A percentile compares a stretch with the other conserved stretches of the same genome.
Conservation (phyloP, 2,329 filamentous ascomycete genomes). For the Thielaviopsis populi region DNA sequence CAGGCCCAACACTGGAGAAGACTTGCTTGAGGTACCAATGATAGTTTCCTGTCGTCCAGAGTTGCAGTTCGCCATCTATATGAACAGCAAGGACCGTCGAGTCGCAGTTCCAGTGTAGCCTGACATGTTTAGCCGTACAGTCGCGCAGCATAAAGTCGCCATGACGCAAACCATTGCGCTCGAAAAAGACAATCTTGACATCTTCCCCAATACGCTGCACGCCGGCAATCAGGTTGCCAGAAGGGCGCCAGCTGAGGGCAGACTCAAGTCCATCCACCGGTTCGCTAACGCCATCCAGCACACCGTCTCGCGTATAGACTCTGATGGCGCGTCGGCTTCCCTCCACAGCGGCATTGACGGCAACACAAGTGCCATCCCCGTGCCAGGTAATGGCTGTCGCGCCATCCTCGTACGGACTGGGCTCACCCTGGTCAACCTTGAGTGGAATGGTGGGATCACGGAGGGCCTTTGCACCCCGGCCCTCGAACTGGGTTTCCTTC, state of each 20-base stretch:
- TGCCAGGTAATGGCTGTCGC: constrained; percentile 72
- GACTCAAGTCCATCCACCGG: constrained; percentile 85
- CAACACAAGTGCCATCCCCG: constrained; percentile 82
- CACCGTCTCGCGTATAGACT: constrained; percentile 79
- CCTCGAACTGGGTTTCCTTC: constrained; percentile 94
- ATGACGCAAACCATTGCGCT: constrained; percentile 92
- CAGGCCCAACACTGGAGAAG: constrained; percentile 33
- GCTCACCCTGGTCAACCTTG: constrained; percentile 66
- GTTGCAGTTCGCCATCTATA: constrained; percentile 58
- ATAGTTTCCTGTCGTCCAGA: constrained; percentile 97
- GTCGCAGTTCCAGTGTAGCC: constrained; percentile 76
- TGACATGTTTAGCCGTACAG: constrained; percentile 37
- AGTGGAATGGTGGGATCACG: constrained; percentile 91
- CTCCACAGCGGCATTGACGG: constrained; percentile 64
- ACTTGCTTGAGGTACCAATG: constrained; percentile 98
- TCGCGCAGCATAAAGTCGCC: constrained; percentile 76
- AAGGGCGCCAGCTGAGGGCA: constrained; percentile 77
- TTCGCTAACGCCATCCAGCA: constrained; percentile 85
- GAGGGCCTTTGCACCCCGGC: constrained; percentile 70
- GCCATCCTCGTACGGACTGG: constrained; percentile 60
- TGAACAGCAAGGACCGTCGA: constrained; percentile 80
- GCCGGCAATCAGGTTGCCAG: constrained; percentile 79
- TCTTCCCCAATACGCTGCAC: constrained; percentile 55
- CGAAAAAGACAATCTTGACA: constrained; percentile 80
- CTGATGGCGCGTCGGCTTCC: constrained; percentile 62